Conservation (phyloP, 306 rosid genomes). For the Begonia peltatifolia region DNA sequence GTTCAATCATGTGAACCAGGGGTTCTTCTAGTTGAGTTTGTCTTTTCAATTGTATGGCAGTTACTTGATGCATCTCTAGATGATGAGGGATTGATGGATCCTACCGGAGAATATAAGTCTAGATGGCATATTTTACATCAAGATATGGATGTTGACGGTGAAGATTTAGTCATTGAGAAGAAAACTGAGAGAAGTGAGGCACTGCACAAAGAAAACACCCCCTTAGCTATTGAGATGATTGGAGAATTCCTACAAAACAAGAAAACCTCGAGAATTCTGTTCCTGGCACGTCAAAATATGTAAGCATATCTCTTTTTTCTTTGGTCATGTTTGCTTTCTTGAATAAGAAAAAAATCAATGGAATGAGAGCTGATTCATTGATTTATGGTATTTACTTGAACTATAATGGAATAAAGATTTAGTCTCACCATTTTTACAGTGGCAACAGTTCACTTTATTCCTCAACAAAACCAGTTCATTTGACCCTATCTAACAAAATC, state of each 20-base stretch:
- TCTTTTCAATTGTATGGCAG: slow-evolving; percentile 67
- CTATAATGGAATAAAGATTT: too few relatives aligned
- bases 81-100: slow-evolving; percentile 68
- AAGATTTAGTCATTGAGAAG: slow-evolving; percentile 32
- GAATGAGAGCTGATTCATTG: slow-evolving; percentile 1
- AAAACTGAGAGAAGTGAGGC: slow-evolving; percentile 34
- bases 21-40: slow-evolving; percentile 60
- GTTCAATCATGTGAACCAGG: slow-evolving; percentile 57
- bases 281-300: slow-evolving; percentile 64
- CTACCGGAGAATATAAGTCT: slow-evolving; percentile 31
- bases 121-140: slow-evolving; percentile 43
- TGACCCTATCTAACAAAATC: too few relatives aligned
- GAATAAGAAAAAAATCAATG: slow-evolving; percentile 1
- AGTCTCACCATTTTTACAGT: too few relatives aligned
- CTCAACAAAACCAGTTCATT: too few relatives aligned
- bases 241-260: slow-evolving; percentile 51
- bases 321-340: slow-evolving; percentile 7
- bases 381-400: too few relatives aligned
- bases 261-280: slow-evolving; percentile 52
- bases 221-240: slow-evolving; percentile 60
- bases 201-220: slow-evolving; percentile 40
- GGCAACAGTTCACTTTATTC: too few relatives aligned
- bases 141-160: slow-evolving; percentile 54
- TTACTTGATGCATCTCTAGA: slow-evolving; percentile 84
- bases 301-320: slow-evolving; percentile 17